Evolutionary conservation across 371 early-diverging fungal genomes (phyloP).

Genomic region (Mortierella sp.): DNA sequence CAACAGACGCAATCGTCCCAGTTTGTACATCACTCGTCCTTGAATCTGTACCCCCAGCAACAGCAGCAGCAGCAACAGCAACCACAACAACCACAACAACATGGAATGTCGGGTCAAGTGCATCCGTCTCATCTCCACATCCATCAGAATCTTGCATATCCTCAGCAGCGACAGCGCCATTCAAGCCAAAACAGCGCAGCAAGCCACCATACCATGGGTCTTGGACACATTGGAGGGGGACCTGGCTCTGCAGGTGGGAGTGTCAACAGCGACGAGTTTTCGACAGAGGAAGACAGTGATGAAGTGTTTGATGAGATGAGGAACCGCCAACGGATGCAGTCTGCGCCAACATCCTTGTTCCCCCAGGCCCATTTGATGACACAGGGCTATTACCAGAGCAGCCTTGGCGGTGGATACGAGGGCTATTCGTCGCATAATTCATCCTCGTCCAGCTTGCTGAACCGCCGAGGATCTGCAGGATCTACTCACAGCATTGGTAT

Average conservation of each 20-base stretch:
- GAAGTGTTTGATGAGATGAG: constrained; percentile 51
- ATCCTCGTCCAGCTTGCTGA: constrained; percentile 30
- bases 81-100: constrained; percentile 12
- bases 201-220: constrained; percentile 52
- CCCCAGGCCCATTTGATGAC: constrained; percentile 19
- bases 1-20: constrained; percentile 6
- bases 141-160: constrained; percentile 23
- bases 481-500: constrained; percentile 26
- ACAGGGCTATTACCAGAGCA: constrained; percentile 13
- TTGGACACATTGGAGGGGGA: constrained; percentile 46
- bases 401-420: constrained; percentile 18
- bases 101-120: constrained; percentile 15
- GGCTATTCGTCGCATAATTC: constrained; percentile 32
- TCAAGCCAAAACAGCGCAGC: constrained; percentile 53
- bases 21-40: background rate
- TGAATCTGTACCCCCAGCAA: constrained; percentile 5
- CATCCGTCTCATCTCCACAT: constrained; percentile 35
- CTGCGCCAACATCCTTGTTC: constrained; percentile 17
- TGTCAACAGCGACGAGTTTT: constrained; percentile 47
- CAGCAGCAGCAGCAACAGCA: constrained; percentile 27
- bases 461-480: constrained; percentile 44
- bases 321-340: constrained; percentile 31
- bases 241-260: constrained; percentile 50
- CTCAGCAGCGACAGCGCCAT: constrained; percentile 51
- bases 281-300: constrained; percentile 51